These are phyloP conservation scores for Boletus sp. DNA, from an alignment of 768 basidiomycete species.

Conservation along the genomic window DNA sequence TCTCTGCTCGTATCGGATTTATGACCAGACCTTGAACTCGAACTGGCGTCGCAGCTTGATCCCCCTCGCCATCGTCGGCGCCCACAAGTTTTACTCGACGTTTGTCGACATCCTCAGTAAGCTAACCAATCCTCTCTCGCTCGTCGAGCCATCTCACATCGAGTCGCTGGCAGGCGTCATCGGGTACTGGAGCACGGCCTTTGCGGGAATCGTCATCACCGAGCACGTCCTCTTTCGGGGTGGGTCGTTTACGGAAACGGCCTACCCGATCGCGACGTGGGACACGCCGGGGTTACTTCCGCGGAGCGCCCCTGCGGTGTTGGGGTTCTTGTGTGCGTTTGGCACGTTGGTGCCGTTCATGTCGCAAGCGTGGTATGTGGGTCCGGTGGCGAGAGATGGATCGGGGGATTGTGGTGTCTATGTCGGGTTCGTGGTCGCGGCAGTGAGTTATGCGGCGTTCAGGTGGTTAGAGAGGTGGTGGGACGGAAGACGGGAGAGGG, in stretches of 20 bases:
- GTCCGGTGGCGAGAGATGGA: constrained; percentile 43
- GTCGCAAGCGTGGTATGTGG: constrained; percentile 53
- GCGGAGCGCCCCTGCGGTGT: constrained; percentile 39
- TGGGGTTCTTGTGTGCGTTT: constrained; percentile 39
- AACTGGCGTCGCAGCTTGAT: constrained; percentile 34
- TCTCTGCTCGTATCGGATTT: not conserved
- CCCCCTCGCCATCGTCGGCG: constrained; percentile 48
- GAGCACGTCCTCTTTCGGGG: constrained; percentile 47
- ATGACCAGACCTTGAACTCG: not conserved
- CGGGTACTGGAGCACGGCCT: constrained; percentile 43
- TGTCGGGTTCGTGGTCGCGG: constrained; percentile 35
- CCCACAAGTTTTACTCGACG: constrained; percentile 42
- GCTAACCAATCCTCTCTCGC: not conserved
- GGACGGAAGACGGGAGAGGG: not conserved
- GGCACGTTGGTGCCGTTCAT: constrained; percentile 46
- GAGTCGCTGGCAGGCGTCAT: constrained; percentile 36
- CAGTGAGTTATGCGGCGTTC: constrained; percentile 30
- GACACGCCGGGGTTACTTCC: constrained; percentile 38
- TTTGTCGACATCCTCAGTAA: constrained; percentile 42
- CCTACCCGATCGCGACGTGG: constrained; percentile 41
- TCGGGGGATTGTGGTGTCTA: constrained; percentile 51
- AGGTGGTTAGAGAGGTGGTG: constrained; percentile 30
- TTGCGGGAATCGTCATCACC: constrained; percentile 38
- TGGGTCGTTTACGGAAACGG: constrained; percentile 28
- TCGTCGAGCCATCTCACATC: constrained; percentile 7